Base-by-base conservation (phyloP, 768 basidiomycete species). In the Mycena haematopus region DNA sequence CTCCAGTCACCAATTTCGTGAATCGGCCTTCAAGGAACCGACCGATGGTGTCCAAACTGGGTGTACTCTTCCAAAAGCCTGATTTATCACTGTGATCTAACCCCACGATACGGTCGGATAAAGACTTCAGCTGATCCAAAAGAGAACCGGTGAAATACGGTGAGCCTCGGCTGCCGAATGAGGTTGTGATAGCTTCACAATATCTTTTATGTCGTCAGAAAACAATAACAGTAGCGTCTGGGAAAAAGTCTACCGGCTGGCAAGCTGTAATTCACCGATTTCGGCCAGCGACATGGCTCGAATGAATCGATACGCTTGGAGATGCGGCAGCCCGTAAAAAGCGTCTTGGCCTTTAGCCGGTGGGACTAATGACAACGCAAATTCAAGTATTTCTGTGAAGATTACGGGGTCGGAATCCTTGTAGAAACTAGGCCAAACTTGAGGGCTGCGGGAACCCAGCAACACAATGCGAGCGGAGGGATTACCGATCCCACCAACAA, bases 1-100 rank as follows among this genome's bases (percentile, higher is more conserved):
- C 95, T 2, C 96, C 97, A 10, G 96, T 93, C 62, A 99, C 95
- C 68, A 99, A 89, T 72, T 96, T 96, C 17, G 94, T 94, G 71
- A 99, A 86, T 19, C 91, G 86, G 14, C 92, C 91, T 76, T 95
- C 96, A 25, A 99, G 81, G 90, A 95, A 98, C 46, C 88, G 90
- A 27, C 95, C 92, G 52, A 99, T 86, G 35, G 88, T 89, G 73
- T 98, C 95, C 49, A 99, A 82, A 63, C 92, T 96, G 2, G 97
- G 95, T 69, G 96, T 95, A 36, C 88, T 83, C 65, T 95, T 93
- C 95, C 95, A 97, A 0, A 92, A 93, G 13, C 83, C 84, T 2
- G 84, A 79, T 75, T 92, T 94, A 70, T 95, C 93, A 40, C 86
- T 77, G 33, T 89, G 84, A 40, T 89, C 85, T 21, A 88, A 81